Evolutionary conservation across 2,329 filamentous ascomycete genomes (phyloP).

Genomic region (Cryoendolithus antarcticus): DNA sequence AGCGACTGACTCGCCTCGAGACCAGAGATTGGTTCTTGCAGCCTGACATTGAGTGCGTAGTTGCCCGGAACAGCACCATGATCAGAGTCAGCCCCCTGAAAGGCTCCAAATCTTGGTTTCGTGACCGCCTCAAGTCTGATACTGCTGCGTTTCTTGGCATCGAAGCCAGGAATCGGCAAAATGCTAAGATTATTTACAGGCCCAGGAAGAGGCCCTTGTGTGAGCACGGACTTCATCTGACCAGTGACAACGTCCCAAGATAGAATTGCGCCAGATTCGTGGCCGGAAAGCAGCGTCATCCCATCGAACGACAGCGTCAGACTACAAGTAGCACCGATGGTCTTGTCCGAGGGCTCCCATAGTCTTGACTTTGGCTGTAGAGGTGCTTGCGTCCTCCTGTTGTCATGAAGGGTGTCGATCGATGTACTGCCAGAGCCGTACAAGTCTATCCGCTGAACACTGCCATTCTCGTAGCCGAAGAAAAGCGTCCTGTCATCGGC

Average conservation of each 20-base stretch:
- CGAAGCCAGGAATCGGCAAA: constrained; percentile 46
- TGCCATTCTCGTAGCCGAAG: constrained; percentile 67
- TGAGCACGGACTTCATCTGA: constrained; percentile 52
- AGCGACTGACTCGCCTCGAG: constrained; percentile 11
- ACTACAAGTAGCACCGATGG: constrained; percentile 55
- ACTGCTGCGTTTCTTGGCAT: constrained; percentile 21
- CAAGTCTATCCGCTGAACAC: constrained; percentile 68
- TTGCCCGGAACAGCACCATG: constrained; percentile 35
- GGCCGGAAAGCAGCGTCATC: constrained; percentile 66
- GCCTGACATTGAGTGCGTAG: constrained; percentile 55
- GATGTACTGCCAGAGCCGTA: constrained; percentile 3
- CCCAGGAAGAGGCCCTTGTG: constrained; percentile 55
- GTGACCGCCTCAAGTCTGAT: constrained; percentile 50
- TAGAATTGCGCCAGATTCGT: constrained; percentile 64
- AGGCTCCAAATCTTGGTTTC: constrained; percentile 63
- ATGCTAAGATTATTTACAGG: constrained; percentile 71
- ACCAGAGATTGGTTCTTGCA: constrained; percentile 29
- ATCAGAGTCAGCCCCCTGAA: constrained; percentile 16
- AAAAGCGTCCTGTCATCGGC: constrained; percentile 75
- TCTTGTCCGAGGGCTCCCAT: constrained; percentile 25
- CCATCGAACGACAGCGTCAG: constrained; percentile 72
- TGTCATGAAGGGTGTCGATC: no score
- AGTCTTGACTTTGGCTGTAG: constrained; percentile 24
- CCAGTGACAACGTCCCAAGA: constrained; percentile 68
- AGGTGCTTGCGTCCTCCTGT: constrained; percentile 12